A percentile compares a stretch with the other conserved stretches of the same genome.
These are phyloP conservation scores for Lepidium didymum DNA, from an alignment of 345 rosid species.

Conservation along the genomic window DNA sequence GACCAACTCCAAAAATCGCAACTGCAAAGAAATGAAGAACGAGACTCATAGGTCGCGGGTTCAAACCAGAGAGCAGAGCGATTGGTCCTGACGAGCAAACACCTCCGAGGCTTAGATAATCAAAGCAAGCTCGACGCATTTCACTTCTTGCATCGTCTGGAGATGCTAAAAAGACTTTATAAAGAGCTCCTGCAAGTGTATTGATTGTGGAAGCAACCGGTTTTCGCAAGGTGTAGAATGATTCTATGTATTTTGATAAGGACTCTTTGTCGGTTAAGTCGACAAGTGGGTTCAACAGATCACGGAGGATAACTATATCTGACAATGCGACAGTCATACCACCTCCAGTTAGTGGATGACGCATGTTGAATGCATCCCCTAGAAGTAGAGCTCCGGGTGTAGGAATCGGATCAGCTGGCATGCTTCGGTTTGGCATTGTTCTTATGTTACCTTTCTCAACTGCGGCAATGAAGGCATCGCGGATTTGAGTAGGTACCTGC, in stretches of 20 bases:
- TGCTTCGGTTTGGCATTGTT: slow-evolving; percentile 53
- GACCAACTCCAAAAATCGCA: slow-evolving; percentile 48
- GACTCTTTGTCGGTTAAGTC: slow-evolving; percentile 36
- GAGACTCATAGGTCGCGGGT: slow-evolving; percentile 41
- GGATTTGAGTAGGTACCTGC: slow-evolving; percentile 36
- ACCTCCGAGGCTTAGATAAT: slow-evolving; percentile 53
- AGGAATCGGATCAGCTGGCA: slow-evolving; percentile 48
- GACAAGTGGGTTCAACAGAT: slow-evolving; percentile 31
- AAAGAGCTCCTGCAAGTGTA: slow-evolving; percentile 48
- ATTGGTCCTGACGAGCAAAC: slow-evolving; percentile 41
- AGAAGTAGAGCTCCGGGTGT: slow-evolving; percentile 44
- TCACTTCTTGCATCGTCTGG: slow-evolving; percentile 44
- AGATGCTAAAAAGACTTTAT: slow-evolving; percentile 45
- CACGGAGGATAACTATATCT: slow-evolving; percentile 42
- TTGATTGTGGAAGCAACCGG: slow-evolving; percentile 57
- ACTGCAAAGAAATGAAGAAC: slow-evolving; percentile 53
- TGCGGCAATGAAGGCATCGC: slow-evolving; percentile 33
- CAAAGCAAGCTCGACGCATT: slow-evolving; percentile 51
- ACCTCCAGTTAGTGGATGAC: slow-evolving; percentile 51
- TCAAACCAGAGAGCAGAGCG: slow-evolving; percentile 49
- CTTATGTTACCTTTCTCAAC: slow-evolving; percentile 42
- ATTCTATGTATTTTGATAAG: slow-evolving; percentile 37
- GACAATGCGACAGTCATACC: slow-evolving; percentile 56
- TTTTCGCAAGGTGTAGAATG: slow-evolving; percentile 55
- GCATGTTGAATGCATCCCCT: slow-evolving; percentile 55